Base-by-base conservation (phyloP, 2,329 filamentous ascomycete species). In the Talaromyces marneffei region DNA sequence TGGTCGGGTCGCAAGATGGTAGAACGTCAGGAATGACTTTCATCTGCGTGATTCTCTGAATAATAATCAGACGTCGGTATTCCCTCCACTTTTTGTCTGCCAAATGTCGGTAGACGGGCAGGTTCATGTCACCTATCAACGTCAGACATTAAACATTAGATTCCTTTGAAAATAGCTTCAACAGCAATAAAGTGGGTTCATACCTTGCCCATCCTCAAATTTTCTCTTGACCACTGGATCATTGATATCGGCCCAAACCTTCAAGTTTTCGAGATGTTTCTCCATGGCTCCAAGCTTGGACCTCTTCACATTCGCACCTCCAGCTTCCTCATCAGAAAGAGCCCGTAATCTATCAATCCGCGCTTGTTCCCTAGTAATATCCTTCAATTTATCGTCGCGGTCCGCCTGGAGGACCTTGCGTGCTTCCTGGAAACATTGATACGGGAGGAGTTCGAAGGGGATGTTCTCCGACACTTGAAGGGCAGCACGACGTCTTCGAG, bases 381-480 rank as follows among this genome's bases (percentile, higher is more conserved):
- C 80, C 63, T 82, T 79, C 56, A 97, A 69, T 79, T 96, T 97
- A 77, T 93, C 85, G 66, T 87, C 80, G 42, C 93, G 85, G 74
- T 99, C 94, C 59, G 85, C 85, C 58, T 86, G 82, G 60, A 99
- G 80, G 54, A 97, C 78, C 73, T 91, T 90, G 65, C 92, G 86
- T 42, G 94, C 94, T 79, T 97, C 92, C 78, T 99, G 94, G 80
- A 97, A 99, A 77, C 91, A 94, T 82, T 97, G 93, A 79, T 95
- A 99, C 18, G 94, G 94, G 67, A 99, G 80, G 73, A 93, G 89
- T 79, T 96, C 91, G 72, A 99, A 97, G 27, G 92, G 91, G 55
- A 96, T 79, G 69, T 88, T 83, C 64, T 82, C 65, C 79, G 83
- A 68, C 79, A 84, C 70, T 82, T 78, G 85, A 63, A 92, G 75